These are phyloP conservation scores for Marchantia polymorpha DNA, from an alignment of 225 moss, liverwort and hornwort genomes.

Conservation along the genomic window DNA sequence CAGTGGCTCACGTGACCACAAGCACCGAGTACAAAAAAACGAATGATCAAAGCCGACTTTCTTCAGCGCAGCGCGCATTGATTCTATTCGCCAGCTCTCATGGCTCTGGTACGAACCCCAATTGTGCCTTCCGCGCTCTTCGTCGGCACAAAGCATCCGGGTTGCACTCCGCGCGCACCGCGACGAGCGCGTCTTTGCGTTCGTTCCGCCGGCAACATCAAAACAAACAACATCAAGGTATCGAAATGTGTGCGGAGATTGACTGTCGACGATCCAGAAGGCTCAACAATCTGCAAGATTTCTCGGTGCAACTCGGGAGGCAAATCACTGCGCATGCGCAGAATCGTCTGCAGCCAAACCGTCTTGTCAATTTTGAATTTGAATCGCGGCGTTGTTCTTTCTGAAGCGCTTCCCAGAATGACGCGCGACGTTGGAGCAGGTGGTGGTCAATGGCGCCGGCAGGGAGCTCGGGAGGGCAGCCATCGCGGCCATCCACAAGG, in stretches of 20 bases:
- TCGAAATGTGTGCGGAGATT: background rate
- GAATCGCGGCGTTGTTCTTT: too few species aligned
- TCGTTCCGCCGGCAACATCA: background rate
- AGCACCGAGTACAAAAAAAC: too few species aligned
- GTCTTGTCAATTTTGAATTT: too few species aligned
- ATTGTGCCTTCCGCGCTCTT: background rate
- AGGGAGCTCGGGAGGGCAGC: conserved; percentile 67
- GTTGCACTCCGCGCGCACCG: background rate
- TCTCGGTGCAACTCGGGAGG: too few species aligned
- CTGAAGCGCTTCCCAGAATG: too few species aligned
- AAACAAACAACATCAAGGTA: conserved; percentile 25
- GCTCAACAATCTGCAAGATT: background rate
- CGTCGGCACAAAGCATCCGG: background rate
- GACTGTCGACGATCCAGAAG: background rate
- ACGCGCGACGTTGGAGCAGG: conserved; percentile 25
- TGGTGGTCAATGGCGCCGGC: conserved; percentile 77
- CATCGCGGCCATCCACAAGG: conserved; percentile 58
- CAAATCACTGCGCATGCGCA: too few species aligned
- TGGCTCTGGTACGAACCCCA: background rate
- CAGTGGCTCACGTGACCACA: too few species aligned
- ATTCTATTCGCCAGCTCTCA: background rate
- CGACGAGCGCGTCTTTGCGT: background rate
- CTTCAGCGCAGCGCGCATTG: background rate
- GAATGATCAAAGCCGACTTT: background rate
- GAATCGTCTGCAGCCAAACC: too few species aligned